Evolutionary conservation across 352 stramenopile genomes (phyloP).

Genomic region (Lagenidium giganteum): DNA sequence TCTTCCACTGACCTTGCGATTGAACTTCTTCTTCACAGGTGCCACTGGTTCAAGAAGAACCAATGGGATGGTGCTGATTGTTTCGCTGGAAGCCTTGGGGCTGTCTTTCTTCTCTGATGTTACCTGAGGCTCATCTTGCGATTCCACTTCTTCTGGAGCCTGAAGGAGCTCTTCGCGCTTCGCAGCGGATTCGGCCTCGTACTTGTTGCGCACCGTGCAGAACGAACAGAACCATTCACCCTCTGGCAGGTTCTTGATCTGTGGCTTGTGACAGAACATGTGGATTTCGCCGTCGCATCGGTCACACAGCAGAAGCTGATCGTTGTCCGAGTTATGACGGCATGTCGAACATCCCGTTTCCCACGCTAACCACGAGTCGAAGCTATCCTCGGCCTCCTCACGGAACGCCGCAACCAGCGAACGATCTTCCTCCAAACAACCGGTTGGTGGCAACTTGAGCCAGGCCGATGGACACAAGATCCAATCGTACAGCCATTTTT

Average conservation of each 20-base stretch:
- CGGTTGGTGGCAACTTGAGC: constrained; percentile 60
- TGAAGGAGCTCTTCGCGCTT: constrained; percentile 6
- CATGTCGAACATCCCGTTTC: constrained; percentile 76
- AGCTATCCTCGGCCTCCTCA: constrained; percentile 47
- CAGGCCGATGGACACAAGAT: constrained; percentile 70
- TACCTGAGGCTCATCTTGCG: background rate
- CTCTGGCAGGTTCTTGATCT: constrained; percentile 62
- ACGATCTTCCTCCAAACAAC: constrained; percentile 36
- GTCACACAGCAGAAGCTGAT: constrained; percentile 79
- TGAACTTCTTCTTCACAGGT: constrained; percentile 76
- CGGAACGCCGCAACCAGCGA: constrained; percentile 58
- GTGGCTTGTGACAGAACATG: constrained; percentile 75
- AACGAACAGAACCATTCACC: constrained; percentile 83
- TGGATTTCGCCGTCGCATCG: constrained; percentile 86
- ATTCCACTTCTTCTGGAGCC: background rate
- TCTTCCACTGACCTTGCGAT: constrained; percentile 28
- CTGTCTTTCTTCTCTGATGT: too few species aligned
- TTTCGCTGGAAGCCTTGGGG: too few species aligned
- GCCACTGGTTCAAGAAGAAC: constrained; percentile 43
- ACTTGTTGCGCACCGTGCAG: constrained; percentile 50
- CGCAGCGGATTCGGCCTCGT: constrained; percentile 20
- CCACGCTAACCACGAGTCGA: constrained; percentile 76
- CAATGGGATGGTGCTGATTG: constrained; percentile 19
- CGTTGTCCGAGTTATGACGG: constrained; percentile 65
- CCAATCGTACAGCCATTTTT: constrained; percentile 88